These are phyloP conservation scores for Casuarina glauca DNA, from an alignment of 306 rosid genomes.

Conservation along the genomic window DNA sequence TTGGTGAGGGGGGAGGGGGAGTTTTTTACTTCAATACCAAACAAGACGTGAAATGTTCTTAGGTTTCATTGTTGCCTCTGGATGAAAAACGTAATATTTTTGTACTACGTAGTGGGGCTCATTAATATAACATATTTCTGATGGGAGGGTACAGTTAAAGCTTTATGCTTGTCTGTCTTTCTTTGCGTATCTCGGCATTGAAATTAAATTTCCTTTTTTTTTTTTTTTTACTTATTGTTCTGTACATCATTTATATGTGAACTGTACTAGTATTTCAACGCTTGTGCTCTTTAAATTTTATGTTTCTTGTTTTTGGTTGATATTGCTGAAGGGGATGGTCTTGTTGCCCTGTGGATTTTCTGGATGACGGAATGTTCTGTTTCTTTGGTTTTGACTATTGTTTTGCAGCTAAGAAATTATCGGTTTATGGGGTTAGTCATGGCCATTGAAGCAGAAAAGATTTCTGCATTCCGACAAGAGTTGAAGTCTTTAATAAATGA, in stretches of 20 bases:
- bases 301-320: constrained; percentile 20
- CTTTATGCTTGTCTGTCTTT: not conserved
- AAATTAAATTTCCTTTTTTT: not conserved
- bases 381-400: not conserved
- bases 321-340: constrained; percentile 14
- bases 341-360: not conserved
- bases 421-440: constrained; percentile 59
- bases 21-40: not conserved
- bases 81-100: not conserved
- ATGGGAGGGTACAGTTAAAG: not conserved
- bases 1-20: not conserved
- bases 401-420: constrained; percentile 61
- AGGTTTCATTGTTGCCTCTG: not conserved
- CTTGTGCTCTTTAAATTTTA: not conserved
- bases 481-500: constrained; percentile 49
- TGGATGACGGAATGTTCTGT: not conserved
- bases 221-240: too few relatives aligned
- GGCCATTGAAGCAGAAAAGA: constrained; percentile 54
- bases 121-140: too few relatives aligned
- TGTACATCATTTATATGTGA: not conserved
- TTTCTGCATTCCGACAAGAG: constrained; percentile 59
- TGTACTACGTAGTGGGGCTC: not conserved
- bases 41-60: not conserved
- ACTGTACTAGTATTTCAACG: not conserved
- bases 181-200: not conserved